Evolutionary conservation across 129 eudicot genomes (phyloP).

Genomic region (Flaveria ramosissima): DNA sequence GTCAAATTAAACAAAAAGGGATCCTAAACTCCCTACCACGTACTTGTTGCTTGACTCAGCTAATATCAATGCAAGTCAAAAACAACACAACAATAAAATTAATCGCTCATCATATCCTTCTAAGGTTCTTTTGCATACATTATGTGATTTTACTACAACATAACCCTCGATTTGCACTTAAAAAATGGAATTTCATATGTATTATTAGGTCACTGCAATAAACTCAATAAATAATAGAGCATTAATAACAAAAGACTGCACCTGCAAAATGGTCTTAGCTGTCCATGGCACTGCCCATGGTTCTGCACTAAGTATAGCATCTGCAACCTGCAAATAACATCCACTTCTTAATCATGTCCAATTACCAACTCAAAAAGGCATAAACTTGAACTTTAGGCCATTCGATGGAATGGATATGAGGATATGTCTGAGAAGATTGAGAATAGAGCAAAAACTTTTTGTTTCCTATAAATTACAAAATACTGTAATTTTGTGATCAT

Average conservation of each 20-base stretch:
- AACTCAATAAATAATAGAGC: not conserved
- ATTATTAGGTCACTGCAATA: constrained; percentile 4
- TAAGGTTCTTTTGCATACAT: not conserved
- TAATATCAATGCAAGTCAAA: not conserved
- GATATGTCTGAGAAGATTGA: not conserved
- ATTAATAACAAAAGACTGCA: constrained; percentile 16
- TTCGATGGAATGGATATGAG: not conserved
- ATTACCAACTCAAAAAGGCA: constrained; percentile 7
- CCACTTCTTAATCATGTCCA: constrained; percentile 1
- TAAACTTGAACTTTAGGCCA: not conserved
- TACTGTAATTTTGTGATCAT: constrained; percentile 7
- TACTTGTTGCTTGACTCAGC: not conserved
- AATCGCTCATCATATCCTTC: not conserved
- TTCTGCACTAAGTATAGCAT: constrained; percentile 42
- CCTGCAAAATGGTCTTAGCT: constrained; percentile 66
- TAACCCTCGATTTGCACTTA: constrained; percentile 19
- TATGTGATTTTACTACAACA: not conserved
- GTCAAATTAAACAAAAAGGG: not conserved
- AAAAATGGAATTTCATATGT: not conserved
- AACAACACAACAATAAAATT: not conserved
- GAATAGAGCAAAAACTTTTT: not conserved
- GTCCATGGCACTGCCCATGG: constrained; percentile 77
- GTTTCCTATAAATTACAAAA: not conserved
- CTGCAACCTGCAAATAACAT: constrained; percentile 46
- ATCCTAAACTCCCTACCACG: not conserved